A percentile compares a stretch with the other conserved stretches of the same genome.
phyloP scores from a whole-genome alignment of 192 early-diverging fungal species.

The Podila epigama region DNA sequence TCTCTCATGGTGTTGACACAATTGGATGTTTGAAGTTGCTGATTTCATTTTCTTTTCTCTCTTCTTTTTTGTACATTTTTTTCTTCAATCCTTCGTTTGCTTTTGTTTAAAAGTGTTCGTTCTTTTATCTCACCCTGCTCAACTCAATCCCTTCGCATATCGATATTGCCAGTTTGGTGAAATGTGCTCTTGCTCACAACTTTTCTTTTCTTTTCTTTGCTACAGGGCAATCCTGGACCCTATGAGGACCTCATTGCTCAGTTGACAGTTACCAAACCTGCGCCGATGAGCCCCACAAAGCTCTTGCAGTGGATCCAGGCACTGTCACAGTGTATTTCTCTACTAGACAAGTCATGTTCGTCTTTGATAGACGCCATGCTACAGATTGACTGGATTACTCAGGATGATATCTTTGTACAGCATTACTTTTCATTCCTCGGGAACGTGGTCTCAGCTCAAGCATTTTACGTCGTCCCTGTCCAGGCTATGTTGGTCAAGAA shows the following conservation, averaged over 20 bases:
- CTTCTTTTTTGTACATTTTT: background rate
- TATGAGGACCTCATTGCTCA: conserved; percentile 43
- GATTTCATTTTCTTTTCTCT: no score
- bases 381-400: conserved; percentile 63
- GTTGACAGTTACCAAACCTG: conserved; percentile 37
- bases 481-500: conserved; percentile 62
- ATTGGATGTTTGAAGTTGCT: no score
- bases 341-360: conserved; percentile 54
- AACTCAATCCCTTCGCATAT: no score
- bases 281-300: conserved; percentile 22
- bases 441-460: conserved; percentile 80
- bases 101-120: background rate
- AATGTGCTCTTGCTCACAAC: background rate
- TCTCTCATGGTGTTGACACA: no score
- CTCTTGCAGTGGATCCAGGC: conserved; percentile 54
- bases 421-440: conserved; percentile 70
- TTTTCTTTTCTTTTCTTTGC: conserved; percentile 1
- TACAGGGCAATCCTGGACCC: conserved; percentile 25
- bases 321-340: conserved; percentile 54
- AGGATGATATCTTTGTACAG: conserved; percentile 59
- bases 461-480: conserved; percentile 69
- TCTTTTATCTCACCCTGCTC: background rate
- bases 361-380: conserved; percentile 68
- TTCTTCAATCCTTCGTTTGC: background rate
- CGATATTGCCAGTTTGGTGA: no score